Evolutionary conservation across 495 filamentous ascomycete genomes (phyloP).

Genomic region (Penicillium psychrofluorescens): DNA sequence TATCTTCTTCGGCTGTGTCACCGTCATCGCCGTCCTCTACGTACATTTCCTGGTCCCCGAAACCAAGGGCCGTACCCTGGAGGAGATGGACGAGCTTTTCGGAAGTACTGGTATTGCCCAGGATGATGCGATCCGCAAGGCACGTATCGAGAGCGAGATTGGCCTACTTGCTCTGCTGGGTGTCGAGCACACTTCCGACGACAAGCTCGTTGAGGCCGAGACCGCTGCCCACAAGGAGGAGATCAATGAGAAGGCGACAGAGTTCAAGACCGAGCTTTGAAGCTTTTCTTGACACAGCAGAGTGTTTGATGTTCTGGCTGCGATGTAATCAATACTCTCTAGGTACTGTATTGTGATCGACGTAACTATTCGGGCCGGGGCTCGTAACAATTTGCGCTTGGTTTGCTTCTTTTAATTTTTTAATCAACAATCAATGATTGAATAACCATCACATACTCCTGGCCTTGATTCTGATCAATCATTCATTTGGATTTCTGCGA

Average conservation of each 20-base stretch:
- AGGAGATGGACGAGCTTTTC: conserved; percentile 51
- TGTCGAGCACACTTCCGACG: conserved; percentile 6
- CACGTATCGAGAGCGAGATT: conserved; percentile 27
- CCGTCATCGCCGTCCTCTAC: conserved; percentile 39
- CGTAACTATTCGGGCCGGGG: too few relatives aligned
- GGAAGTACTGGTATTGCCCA: conserved; percentile 26
- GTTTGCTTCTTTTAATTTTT: too few relatives aligned
- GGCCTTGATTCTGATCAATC: too few relatives aligned
- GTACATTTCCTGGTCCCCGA: conserved; percentile 48
- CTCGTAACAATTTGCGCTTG: too few relatives aligned
- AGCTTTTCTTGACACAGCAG: not conserved
- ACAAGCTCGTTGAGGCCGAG: conserved; percentile 5
- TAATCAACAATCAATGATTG: too few relatives aligned
- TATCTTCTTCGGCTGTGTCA: conserved; percentile 43
- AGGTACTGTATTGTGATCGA: not conserved
- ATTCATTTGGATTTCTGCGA: too few relatives aligned
- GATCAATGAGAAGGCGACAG: conserved; percentile 2
- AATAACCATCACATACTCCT: too few relatives aligned
- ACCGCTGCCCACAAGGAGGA: conserved; percentile 3
- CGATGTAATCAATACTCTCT: not conserved
- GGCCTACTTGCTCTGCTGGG: conserved; percentile 24
- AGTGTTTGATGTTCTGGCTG: not conserved
- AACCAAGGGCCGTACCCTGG: conserved; percentile 49
- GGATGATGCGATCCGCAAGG: conserved; percentile 23
- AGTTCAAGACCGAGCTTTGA: not conserved